These are phyloP conservation scores for Tympanopsis confertula DNA, from an alignment of 2,329 filamentous ascomycete genomes.

Conservation along the genomic window DNA sequence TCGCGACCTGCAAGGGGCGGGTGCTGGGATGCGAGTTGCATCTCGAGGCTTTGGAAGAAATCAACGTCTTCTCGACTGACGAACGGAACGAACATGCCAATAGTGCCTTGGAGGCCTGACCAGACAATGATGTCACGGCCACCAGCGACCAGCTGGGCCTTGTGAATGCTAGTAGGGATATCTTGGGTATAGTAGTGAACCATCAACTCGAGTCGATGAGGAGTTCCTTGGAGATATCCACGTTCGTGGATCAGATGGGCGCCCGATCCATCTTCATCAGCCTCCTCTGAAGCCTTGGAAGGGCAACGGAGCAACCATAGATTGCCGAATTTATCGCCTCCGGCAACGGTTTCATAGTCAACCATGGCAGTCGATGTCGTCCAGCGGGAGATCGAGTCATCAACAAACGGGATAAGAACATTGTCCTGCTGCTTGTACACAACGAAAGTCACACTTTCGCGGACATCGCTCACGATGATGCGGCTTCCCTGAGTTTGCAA, in stretches of 20 bases:
- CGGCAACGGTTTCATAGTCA: constrained; percentile 90
- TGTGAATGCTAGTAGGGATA: constrained; percentile 80
- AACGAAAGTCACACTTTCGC: constrained; percentile 82
- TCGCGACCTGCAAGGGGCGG: constrained; percentile 82
- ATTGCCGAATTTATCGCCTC: constrained; percentile 96
- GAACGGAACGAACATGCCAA: constrained; percentile 89
- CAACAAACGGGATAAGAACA: constrained; percentile 81
- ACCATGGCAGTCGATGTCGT: constrained; percentile 87
- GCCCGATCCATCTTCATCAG: constrained; percentile 83
- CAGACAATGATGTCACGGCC: constrained; percentile 86
- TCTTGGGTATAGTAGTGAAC: constrained; percentile 86
- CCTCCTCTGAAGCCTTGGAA: constrained; percentile 72
- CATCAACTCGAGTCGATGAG: constrained; percentile 74
- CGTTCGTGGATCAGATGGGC: constrained; percentile 85
- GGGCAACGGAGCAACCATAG: constrained; percentile 86
- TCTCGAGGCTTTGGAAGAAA: constrained; percentile 91
- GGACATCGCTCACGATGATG: constrained; percentile 83
- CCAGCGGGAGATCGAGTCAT: constrained; percentile 83
- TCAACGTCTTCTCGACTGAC: constrained; percentile 85
- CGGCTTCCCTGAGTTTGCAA: constrained; percentile 83
- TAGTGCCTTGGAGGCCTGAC: constrained; percentile 87
- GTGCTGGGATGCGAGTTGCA: constrained; percentile 76
- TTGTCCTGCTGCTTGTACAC: constrained; percentile 91
- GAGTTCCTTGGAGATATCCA: constrained; percentile 78
- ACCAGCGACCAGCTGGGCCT: constrained; percentile 79